A percentile compares a stretch with the other conserved stretches of the same genome.
These are phyloP conservation scores for Citrullus mucosospermus DNA, from an alignment of 306 rosid species.

Conservation along the genomic window DNA sequence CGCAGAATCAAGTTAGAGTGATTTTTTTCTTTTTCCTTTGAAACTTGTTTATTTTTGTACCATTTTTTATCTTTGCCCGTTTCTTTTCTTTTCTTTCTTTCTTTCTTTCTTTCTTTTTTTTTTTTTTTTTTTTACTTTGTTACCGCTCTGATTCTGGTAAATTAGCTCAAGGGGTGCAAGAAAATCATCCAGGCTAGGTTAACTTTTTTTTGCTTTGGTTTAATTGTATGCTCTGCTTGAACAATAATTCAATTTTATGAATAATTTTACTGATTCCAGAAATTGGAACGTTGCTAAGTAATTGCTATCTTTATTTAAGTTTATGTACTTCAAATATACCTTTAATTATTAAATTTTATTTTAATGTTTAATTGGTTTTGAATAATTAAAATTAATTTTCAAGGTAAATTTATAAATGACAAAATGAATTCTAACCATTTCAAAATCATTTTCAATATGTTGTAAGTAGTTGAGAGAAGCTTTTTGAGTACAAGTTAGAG, in stretches of 20 bases:
- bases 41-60: not conserved
- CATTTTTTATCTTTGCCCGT: not conserved
- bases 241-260: not conserved
- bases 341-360: no score
- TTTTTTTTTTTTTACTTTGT: not conserved
- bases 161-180: not conserved
- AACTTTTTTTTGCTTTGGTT: not conserved
- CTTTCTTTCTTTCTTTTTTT: not conserved
- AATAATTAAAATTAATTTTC: no score
- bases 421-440: no score
- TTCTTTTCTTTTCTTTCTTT: no score
- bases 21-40: constrained; percentile 9
- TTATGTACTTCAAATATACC: no score
- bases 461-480: no score
- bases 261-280: not conserved
- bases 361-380: no score
- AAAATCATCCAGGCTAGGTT: not conserved
- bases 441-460: no score
- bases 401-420: no score
- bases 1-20: constrained; percentile 13
- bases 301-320: no score
- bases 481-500: no score
- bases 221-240: not conserved
- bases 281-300: not conserved
- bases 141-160: not conserved